Base-by-base conservation (phyloP, 768 basidiomycete genomes). In the Paxillus ammoniavirescens region DNA sequence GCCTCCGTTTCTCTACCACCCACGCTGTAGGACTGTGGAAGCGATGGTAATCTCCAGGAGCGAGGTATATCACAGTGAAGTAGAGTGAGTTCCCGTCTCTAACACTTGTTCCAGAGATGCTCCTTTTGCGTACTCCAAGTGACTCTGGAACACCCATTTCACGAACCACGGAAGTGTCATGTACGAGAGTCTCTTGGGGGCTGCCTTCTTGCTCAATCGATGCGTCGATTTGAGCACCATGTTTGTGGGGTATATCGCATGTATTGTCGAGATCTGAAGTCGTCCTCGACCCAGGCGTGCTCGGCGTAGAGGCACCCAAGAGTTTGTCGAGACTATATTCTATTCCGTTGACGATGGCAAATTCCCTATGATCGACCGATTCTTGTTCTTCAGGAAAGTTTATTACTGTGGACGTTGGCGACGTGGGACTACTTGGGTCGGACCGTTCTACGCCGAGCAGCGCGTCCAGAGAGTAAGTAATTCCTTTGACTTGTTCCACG, bases 401-500 rank as follows among this genome's bases (percentile, higher is more conserved):
- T 44, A 78, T 61, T 21, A 76, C 57, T n/a, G 72, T 70, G 17
- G 77, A 71, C 2, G 77, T 65, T 4, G 73, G 69, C 8, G 81
- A 72, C 14, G 69, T 67, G 0, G 79, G 75, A 6, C 74, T 74
- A 14, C 73, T 74, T 12, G 80, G 79, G 41, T 60, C 61, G 42
- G 60, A 38, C 18, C 77, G 73, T 53, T 88, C 83, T 31, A 86
- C 78, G 36, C 97, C 97, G 14, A 99, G 83, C 0, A 99, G 77
- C 0, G 95, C 94, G 56, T 97, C 91, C 12, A 99, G 81, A 1
- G 94, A 97, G 66, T 99, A 99, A 0, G 93, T 97, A 58, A 96
- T 88, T 13, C 97, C 97, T 72, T 99, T 99, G 65, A 99, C 92
- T 71, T 98, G 95, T 66, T 97, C 95, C 48, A 99, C 91, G 26